Evolutionary conservation across 345 rosid species (phyloP).

Genomic region (Psidium guajava): DNA sequence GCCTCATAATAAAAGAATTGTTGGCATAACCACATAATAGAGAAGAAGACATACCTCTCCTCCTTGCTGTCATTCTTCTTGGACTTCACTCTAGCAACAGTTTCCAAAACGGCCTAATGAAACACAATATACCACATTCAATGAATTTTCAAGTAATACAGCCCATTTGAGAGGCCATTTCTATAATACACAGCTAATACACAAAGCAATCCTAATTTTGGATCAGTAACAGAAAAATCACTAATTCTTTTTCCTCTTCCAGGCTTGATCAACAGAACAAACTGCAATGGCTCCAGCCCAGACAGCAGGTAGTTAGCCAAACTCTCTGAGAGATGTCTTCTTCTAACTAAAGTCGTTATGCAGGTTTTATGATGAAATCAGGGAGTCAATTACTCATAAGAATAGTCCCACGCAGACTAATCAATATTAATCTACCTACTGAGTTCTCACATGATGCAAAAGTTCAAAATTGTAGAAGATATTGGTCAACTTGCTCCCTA

Average conservation of each 20-base stretch:
- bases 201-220: background rate
- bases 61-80: conserved; percentile 89
- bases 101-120: conserved; percentile 84
- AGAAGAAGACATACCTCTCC: conserved; percentile 54
- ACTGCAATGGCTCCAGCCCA: background rate
- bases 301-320: background rate
- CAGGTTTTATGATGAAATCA: background rate
- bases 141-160: background rate
- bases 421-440: background rate
- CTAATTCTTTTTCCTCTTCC: background rate
- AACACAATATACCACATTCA: background rate
- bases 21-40: background rate
- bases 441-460: background rate
- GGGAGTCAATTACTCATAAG: background rate
- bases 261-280: background rate
- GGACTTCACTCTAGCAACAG: conserved; percentile 71
- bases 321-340: background rate
- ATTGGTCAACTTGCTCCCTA: background rate
- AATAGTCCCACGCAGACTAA: background rate
- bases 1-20: background rate
- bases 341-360: background rate
- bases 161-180: background rate
- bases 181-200: background rate
- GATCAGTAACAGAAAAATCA: background rate
- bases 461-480: background rate